These are phyloP conservation scores for Paecilomyces dactylethromorphus DNA, from an alignment of 2,329 filamentous ascomycete species.

Conservation along the genomic window DNA sequence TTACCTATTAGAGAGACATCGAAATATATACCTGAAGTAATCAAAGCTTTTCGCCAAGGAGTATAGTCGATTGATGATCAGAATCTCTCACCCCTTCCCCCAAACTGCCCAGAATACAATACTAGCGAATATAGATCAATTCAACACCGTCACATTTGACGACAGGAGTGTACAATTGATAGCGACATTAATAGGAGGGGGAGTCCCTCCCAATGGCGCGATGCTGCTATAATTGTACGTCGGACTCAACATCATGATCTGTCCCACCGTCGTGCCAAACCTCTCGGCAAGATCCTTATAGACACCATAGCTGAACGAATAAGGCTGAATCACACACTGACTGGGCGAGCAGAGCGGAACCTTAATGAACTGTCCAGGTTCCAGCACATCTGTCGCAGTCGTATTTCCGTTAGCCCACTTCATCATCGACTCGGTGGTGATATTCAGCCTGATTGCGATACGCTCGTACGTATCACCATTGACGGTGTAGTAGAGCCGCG, in stretches of 20 bases:
- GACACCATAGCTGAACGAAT: slow-evolving; percentile 3
- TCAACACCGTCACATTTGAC: too few species aligned
- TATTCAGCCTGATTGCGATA: slow-evolving; percentile 10
- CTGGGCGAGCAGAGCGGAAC: too few species aligned
- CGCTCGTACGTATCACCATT: slow-evolving; percentile 9
- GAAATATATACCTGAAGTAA: too few species aligned
- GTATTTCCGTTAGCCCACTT: neutral
- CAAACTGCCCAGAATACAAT: too few species aligned
- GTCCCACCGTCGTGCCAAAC: slow-evolving; percentile 11
- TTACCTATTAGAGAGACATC: too few species aligned
- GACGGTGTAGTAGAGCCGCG: slow-evolving; percentile 12
- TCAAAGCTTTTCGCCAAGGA: too few species aligned
- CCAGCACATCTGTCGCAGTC: neutral
- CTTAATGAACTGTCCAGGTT: slow-evolving; percentile 7
- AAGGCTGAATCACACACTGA: too few species aligned
- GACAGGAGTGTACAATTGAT: too few species aligned
- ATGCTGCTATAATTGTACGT: slow-evolving; percentile 10
- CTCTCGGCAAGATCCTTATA: slow-evolving; percentile 13
- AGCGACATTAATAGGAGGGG: neutral
- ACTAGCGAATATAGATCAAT: too few species aligned
- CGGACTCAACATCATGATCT: slow-evolving; percentile 13
- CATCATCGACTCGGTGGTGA: slow-evolving; percentile 7
- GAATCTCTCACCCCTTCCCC: too few species aligned
- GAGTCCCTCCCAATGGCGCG: neutral
- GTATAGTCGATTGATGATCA: too few species aligned